A percentile compares a stretch with the other conserved stretches of the same genome.
Evolutionary conservation across 1,284 basidiomycete genomes (phyloP).

Genomic region (Lentinula novae-zelandiae): DNA sequence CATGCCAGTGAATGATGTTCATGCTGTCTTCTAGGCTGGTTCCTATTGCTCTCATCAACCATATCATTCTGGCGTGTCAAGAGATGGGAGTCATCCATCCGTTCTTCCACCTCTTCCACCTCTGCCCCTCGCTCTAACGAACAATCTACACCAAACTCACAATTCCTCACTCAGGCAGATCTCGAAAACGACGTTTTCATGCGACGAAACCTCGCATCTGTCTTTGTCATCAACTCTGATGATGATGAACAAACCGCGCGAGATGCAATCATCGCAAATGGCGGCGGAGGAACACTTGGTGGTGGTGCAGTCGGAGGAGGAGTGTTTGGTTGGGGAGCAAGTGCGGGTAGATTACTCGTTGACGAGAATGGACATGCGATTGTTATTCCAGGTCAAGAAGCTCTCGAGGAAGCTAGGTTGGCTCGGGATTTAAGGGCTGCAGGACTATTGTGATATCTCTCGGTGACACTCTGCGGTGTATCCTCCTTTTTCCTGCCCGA

Average conservation of each 20-base stretch:
- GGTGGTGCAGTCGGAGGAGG: background rate
- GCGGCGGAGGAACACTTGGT: background rate
- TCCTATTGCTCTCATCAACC: slow-evolving; percentile 76
- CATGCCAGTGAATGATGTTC: background rate
- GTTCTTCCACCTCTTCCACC: slow-evolving; percentile 33
- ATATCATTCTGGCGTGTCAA: slow-evolving; percentile 85
- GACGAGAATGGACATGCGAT: slow-evolving; percentile 24
- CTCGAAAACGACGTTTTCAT: slow-evolving; percentile 42
- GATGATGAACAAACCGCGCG: slow-evolving; percentile 21
- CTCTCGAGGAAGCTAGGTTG: slow-evolving; percentile 42
- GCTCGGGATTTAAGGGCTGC: slow-evolving; percentile 49
- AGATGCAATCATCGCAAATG: slow-evolving; percentile 11
- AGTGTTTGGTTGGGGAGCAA: background rate
- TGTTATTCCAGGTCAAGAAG: slow-evolving; percentile 27
- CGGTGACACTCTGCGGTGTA: background rate
- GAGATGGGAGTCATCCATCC: slow-evolving; percentile 69
- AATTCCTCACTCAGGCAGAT: slow-evolving; percentile 34
- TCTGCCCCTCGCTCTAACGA: background rate
- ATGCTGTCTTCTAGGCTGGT: slow-evolving; percentile 64
- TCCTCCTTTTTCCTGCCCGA: background rate
- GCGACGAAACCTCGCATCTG: slow-evolving; percentile 42
- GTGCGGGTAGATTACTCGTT: slow-evolving; percentile 10
- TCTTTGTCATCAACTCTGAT: slow-evolving; percentile 39
- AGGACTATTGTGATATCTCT: slow-evolving; percentile 39
- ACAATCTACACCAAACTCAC: background rate